Evolutionary conservation across 2,329 filamentous ascomycete species (phyloP).

Genomic region (Drechslerella dactyloides): DNA sequence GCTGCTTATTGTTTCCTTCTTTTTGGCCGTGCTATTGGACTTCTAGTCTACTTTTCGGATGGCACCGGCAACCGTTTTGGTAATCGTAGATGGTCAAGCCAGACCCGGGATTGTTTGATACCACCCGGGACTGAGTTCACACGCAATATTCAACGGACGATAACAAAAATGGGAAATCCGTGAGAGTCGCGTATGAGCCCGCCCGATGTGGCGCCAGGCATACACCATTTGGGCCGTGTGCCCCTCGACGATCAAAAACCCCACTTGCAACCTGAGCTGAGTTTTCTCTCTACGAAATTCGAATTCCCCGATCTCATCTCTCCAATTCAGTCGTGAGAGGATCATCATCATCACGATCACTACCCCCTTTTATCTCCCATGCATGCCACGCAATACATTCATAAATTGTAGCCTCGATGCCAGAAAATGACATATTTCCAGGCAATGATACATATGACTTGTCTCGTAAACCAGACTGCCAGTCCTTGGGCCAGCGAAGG

Average conservation of each 20-base stretch:
- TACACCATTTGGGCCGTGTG: not conserved
- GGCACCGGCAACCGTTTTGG: slow-evolving; percentile 18
- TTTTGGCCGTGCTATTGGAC: too few species aligned
- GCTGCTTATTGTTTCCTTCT: too few species aligned
- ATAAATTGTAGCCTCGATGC: too few species aligned
- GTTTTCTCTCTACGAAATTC: too few species aligned
- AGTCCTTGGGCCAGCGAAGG: too few species aligned
- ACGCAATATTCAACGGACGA: slow-evolving; percentile 4
- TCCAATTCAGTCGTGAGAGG: not conserved
- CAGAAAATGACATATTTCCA: too few species aligned
- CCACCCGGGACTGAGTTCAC: not conserved
- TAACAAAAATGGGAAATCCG: slow-evolving; percentile 4
- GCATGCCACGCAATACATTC: not conserved
- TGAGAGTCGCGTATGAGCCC: not conserved
- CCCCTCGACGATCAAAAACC: not conserved
- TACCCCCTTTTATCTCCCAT: not conserved
- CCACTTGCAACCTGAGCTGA: too few species aligned
- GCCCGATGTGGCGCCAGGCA: not conserved
- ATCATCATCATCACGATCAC: too few species aligned
- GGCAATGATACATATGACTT: not conserved
- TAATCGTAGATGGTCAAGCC: slow-evolving; percentile 7
- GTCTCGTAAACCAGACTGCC: too few species aligned
- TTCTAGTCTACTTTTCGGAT: slow-evolving; percentile 4
- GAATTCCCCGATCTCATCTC: not conserved
- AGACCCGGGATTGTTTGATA: slow-evolving; percentile 2